Base-by-base conservation (phyloP, 495 filamentous ascomycete genomes). In the Neurospora sp. region DNA sequence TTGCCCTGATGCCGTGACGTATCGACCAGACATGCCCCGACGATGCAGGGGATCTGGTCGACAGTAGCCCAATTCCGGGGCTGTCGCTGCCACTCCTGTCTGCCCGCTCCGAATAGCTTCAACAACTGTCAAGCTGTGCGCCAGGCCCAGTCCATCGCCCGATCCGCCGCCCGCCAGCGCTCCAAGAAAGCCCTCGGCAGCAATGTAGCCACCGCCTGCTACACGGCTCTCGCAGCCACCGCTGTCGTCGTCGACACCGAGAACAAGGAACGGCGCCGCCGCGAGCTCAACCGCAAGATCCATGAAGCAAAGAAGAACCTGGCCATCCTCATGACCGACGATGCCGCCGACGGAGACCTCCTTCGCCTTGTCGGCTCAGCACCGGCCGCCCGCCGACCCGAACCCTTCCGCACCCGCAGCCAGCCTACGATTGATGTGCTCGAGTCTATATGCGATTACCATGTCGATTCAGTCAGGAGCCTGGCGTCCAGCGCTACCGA, bases 31-130 rank as follows among this genome's bases (percentile, higher is more conserved):
- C 53, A 84, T 84, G 81, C 81, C 73, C 75, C 74, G 81, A 78
- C 73, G 73, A 94, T 94, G 92, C 89, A 90, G 79, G 85, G 85
- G 72, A 77, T 93, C 74, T 92, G 89, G 89, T 91, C 89, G 82
- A 90, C 90, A 80, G 86, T 88, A 82, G 87, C 85, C 77, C 87
- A 86, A 83, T 83, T 82, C 75, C 87, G 87, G 81, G 86, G 87
- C 71, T 92, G 91, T 83, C 86, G 85, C 75, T 93, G 89, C 81
- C 85, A 88, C 71, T 83, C 89, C 72, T 92, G 91, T 80, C 73
- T 89, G 44, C 88, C 88, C 71, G 82, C 83, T 37, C 81, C 86
- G 69, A 84, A 84, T 70, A 83, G 84, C 40, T 35, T 66, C 53
- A 66, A 35, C 90, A 48, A 79, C 40, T 46, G 27, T 85, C 69